Conservation (phyloP, 176 grass and related monocot species). For the Musa troglodytarum region DNA sequence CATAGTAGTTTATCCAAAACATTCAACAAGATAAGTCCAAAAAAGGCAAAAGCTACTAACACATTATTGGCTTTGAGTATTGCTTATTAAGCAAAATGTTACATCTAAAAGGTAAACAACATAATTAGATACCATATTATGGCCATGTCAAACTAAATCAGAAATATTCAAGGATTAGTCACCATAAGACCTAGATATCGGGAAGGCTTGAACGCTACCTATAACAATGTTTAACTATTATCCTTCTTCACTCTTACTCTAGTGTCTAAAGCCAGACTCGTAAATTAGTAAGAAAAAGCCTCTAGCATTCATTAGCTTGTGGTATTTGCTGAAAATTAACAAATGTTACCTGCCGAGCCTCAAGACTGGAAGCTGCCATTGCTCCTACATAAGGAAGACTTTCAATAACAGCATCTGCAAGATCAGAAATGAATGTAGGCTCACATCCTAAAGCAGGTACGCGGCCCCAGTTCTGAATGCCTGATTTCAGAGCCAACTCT, state of each 20-base stretch:
- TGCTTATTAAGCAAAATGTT: too few species aligned
- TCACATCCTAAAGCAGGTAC: slow-evolving; percentile 89
- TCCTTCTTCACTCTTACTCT: too few species aligned
- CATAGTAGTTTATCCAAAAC: too few species aligned
- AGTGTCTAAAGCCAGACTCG: background rate
- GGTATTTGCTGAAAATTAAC: background rate
- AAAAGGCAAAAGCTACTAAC: too few species aligned
- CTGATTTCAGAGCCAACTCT: slow-evolving; percentile 86
- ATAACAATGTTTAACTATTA: too few species aligned
- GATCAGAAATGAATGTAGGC: slow-evolving; percentile 76
- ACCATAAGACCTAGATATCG: background rate
- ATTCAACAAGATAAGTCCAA: too few species aligned
- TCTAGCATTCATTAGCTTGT: background rate
- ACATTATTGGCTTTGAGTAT: too few species aligned
- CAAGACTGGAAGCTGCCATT: slow-evolving; percentile 95
- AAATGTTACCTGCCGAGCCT: slow-evolving; percentile 89
- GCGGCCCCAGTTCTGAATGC: slow-evolving; percentile 83
- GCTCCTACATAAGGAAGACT: slow-evolving; percentile 96
- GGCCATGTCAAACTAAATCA: background rate
- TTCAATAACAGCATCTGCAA: slow-evolving; percentile 89
- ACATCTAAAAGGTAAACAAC: too few species aligned
- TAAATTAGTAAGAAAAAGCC: background rate
- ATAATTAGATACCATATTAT: background rate
- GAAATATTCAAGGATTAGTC: background rate
- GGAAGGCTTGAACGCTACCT: background rate